phyloP scores from a whole-genome alignment of 2,329 filamentous ascomycete species.

The Calonectria hongkongensis region DNA sequence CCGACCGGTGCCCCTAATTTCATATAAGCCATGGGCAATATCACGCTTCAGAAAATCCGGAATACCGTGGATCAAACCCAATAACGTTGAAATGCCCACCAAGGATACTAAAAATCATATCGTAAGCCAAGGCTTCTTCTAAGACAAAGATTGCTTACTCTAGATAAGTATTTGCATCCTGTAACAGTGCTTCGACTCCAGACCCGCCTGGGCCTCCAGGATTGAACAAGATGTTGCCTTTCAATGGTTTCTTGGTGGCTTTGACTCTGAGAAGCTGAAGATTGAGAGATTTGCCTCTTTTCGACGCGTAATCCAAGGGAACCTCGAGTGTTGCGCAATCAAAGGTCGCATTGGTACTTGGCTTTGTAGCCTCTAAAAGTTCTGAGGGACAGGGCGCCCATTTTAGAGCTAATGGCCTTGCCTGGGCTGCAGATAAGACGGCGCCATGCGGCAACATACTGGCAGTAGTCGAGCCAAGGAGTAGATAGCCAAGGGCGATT shows the following conservation, averaged over 20 bases:
- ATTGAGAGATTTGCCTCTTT: background rate
- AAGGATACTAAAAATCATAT: background rate
- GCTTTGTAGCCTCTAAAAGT: background rate
- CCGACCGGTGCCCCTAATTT: background rate
- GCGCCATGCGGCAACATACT: background rate
- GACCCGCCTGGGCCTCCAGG: conserved; percentile 3
- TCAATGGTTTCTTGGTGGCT: conserved; percentile 3
- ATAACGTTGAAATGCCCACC: conserved; percentile 15
- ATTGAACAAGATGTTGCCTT: conserved; percentile 5
- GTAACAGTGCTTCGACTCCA: background rate
- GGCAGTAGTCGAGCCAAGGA: background rate
- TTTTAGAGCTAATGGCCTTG: background rate
- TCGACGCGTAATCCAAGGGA: conserved; percentile 3
- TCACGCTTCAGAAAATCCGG: background rate
- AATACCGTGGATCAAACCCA: conserved; percentile 23
- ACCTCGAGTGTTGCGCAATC: conserved; percentile 1
- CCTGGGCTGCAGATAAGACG: background rate
- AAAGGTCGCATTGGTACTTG: background rate
- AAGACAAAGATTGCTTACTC: background rate
- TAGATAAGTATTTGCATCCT: background rate
- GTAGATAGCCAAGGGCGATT: background rate
- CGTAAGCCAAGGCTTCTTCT: background rate
- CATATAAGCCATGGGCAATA: background rate
- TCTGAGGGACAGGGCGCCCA: background rate
- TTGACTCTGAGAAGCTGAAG: conserved; percentile 8